Evolutionary conservation across 2,329 filamentous ascomycete genomes (phyloP).

Genomic region (Talaromyces sp.): DNA sequence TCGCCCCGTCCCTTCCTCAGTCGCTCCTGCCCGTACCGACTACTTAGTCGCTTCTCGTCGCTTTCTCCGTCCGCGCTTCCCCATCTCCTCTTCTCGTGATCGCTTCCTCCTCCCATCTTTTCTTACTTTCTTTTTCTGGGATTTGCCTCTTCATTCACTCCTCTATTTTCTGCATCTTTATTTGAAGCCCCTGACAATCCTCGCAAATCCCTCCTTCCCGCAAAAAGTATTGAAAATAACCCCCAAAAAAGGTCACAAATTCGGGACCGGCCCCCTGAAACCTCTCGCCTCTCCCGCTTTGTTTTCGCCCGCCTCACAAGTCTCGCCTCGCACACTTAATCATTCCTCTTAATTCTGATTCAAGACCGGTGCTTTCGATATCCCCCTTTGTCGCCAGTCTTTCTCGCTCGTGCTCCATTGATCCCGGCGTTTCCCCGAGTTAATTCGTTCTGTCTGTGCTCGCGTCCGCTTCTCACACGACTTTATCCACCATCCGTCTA

Average conservation of each 20-base stretch:
- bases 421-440: not conserved
- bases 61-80: constrained; percentile 12
- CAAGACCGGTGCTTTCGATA: not conserved
- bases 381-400: not conserved
- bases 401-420: not conserved
- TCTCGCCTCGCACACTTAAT: not conserved
- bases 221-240: constrained; percentile 16
- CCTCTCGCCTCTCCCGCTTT: constrained; percentile 6
- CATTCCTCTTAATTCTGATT: constrained; percentile 5
- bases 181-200: not conserved
- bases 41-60: constrained; percentile 6
- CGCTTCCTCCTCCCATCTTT: constrained; percentile 20
- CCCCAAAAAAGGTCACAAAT: constrained; percentile 10
- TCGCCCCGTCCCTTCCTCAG: not conserved
- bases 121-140: constrained; percentile 18
- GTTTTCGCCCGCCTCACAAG: not conserved
- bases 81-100: constrained; percentile 17
- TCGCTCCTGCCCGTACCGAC: not conserved
- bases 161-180: constrained; percentile 14
- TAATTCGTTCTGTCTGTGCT: not conserved
- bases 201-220: constrained; percentile 11
- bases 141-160: constrained; percentile 26
- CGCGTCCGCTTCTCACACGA: constrained; percentile 3
- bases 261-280: constrained; percentile 11
- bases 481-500: not conserved